Evolutionary conservation across 441 rosid genomes (phyloP).

Genomic region (Populus trichocarpa): DNA sequence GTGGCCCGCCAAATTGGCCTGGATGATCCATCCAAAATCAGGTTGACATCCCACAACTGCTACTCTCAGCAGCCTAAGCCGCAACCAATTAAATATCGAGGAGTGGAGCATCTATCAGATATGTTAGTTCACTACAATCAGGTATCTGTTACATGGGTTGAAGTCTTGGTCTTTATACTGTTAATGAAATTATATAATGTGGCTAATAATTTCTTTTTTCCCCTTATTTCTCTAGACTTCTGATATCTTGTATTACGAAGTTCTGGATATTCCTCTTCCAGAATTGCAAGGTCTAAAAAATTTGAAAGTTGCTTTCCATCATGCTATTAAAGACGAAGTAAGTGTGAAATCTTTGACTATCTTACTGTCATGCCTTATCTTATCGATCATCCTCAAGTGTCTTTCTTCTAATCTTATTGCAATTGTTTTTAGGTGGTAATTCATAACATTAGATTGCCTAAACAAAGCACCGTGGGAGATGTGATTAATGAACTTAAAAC

Average conservation of each 20-base stretch:
- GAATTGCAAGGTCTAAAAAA: conserved; percentile 92
- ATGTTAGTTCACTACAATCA: conserved; percentile 93
- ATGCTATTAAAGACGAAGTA: conserved; percentile 84
- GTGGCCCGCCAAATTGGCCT: conserved; percentile 78
- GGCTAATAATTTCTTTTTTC: conserved; percentile 11
- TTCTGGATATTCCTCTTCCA: conserved; percentile 94
- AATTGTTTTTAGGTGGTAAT: conserved; percentile 57
- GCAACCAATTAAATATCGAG: conserved; percentile 80
- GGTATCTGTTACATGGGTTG: conserved; percentile 39
- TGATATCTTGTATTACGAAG: conserved; percentile 92
- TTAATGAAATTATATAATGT: background rate
- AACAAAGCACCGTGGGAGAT: conserved; percentile 92
- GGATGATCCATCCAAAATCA: conserved; percentile 84
- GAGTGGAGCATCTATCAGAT: conserved; percentile 78
- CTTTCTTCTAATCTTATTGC: conserved; percentile 8
- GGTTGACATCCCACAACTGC: conserved; percentile 96
- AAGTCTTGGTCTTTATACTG: conserved; percentile 12
- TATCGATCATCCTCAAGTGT: conserved; percentile 2
- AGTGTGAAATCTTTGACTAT: conserved; percentile 19
- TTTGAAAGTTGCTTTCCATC: conserved; percentile 88
- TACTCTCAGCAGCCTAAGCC: conserved; percentile 99
- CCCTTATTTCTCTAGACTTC: conserved; percentile 56
- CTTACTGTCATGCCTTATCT: conserved; percentile 1
- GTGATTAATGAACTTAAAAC: conserved; percentile 81
- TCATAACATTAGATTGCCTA: conserved; percentile 89